These are phyloP conservation scores for Talaromyces funiculosus DNA, from an alignment of 2,329 filamentous ascomycete genomes.

Conservation along the genomic window DNA sequence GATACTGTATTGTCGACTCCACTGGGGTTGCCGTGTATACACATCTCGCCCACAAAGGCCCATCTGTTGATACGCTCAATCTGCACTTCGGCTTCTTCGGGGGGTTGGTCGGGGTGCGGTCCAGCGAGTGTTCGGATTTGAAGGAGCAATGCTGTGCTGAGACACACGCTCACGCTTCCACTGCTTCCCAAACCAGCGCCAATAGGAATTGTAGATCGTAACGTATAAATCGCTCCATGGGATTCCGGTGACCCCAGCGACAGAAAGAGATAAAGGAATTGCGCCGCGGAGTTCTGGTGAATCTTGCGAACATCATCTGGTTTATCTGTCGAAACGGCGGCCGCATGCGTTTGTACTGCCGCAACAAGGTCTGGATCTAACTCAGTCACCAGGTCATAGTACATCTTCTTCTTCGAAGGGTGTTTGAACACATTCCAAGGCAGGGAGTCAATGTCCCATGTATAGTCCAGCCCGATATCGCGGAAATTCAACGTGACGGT, in stretches of 20 bases:
- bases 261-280: slow-evolving; percentile 89
- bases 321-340: slow-evolving; percentile 60
- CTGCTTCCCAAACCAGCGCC: slow-evolving; percentile 87
- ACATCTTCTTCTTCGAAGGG: slow-evolving; percentile 84
- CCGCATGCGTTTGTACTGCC: slow-evolving; percentile 74
- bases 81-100: slow-evolving; percentile 80
- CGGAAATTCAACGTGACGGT: slow-evolving; percentile 85
- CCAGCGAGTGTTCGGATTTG: slow-evolving; percentile 85
- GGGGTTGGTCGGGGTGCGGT: slow-evolving; percentile 84
- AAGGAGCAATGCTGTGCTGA: slow-evolving; percentile 75
- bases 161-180: slow-evolving; percentile 86
- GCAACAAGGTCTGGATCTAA: slow-evolving; percentile 77
- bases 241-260: slow-evolving; percentile 76
- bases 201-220: slow-evolving; percentile 90
- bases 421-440: slow-evolving; percentile 80
- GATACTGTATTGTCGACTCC: slow-evolving; percentile 96
- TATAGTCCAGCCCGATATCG: slow-evolving; percentile 83
- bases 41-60: slow-evolving; percentile 96
- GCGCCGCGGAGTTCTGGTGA: slow-evolving; percentile 71
- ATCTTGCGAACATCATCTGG: slow-evolving; percentile 72
- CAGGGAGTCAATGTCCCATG: slow-evolving; percentile 87
- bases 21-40: slow-evolving; percentile 93
- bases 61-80: slow-evolving; percentile 94
- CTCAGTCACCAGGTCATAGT: slow-evolving; percentile 80
- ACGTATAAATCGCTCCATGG: slow-evolving; percentile 76